Conservation (phyloP, 495 filamentous ascomycete genomes). For the Copromyces sp. region DNA sequence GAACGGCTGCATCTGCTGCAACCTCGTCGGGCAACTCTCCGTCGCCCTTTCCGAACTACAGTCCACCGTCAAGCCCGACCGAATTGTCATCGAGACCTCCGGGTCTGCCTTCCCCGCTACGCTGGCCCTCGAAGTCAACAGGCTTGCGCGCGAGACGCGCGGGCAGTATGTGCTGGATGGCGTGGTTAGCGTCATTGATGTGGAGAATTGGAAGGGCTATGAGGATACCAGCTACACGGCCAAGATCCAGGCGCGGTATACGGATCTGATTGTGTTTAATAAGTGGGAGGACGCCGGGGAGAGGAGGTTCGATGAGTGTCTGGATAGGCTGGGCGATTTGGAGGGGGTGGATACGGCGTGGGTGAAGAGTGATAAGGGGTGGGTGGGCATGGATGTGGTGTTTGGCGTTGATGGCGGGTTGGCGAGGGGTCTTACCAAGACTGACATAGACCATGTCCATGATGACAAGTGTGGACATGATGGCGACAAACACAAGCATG, state of each 20-base stretch:
- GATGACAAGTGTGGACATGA: constrained; percentile 18
- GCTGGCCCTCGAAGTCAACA: constrained; percentile 85
- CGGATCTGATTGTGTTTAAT: constrained; percentile 88
- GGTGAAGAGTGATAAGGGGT: constrained; percentile 70
- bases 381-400: constrained; percentile 64
- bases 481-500: constrained; percentile 28
- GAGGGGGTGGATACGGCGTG: constrained; percentile 71
- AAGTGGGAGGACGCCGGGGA: constrained; percentile 81
- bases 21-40: constrained; percentile 82
- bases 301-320: constrained; percentile 63
- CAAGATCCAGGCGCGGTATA: constrained; percentile 78
- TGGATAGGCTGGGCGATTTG: constrained; percentile 79
- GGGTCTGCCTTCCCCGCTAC: constrained; percentile 85
- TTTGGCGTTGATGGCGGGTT: constrained; percentile 81
- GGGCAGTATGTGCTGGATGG: constrained; percentile 72
- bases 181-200: constrained; percentile 85
- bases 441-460: constrained; percentile 22
- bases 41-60: constrained; percentile 65
- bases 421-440: constrained; percentile 46
- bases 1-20: constrained; percentile 97
- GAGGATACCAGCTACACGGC: constrained; percentile 84
- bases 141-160: constrained; percentile 52
- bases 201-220: constrained; percentile 96
- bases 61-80: constrained; percentile 51
- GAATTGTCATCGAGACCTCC: constrained; percentile 88